A percentile compares a stretch with the other conserved stretches of the same genome.
Evolutionary conservation across 148 eudicot species (phyloP).

Genomic region (Camellia japonica): DNA sequence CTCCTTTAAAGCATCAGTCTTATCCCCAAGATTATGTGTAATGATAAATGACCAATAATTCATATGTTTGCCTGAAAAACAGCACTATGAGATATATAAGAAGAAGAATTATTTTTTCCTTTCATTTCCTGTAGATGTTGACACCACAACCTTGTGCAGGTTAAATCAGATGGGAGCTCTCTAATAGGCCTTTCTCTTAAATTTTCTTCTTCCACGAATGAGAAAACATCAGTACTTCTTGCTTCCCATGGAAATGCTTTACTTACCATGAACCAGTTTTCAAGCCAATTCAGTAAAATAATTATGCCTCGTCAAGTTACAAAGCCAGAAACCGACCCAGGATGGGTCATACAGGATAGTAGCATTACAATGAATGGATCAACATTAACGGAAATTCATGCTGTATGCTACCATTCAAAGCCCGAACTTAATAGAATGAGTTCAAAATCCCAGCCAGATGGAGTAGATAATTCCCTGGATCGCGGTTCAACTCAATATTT

Average conservation of each 20-base stretch:
- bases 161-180: slow-evolving; percentile 65
- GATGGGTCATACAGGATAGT: slow-evolving; percentile 66
- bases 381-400: slow-evolving; percentile 53
- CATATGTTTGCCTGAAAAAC: neutral
- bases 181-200: slow-evolving; percentile 66
- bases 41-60: neutral
- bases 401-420: slow-evolving; percentile 57
- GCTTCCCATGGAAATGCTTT: slow-evolving; percentile 59
- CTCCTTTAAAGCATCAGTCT: too few relatives aligned
- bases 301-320: slow-evolving; percentile 59
- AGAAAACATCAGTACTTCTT: slow-evolving; percentile 53
- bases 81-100: neutral
- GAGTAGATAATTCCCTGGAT: neutral
- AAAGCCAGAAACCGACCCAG: slow-evolving; percentile 37
- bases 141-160: slow-evolving; percentile 39
- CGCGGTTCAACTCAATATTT: slow-evolving; percentile 38
- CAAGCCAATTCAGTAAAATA: slow-evolving; percentile 51
- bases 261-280: slow-evolving; percentile 49
- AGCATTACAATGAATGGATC: slow-evolving; percentile 55
- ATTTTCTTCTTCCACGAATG: slow-evolving; percentile 35
- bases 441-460: slow-evolving; percentile 6
- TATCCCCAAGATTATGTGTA: too few relatives aligned
- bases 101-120: neutral
- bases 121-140: neutral
- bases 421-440: slow-evolving; percentile 16